Evolutionary conservation across 257 asterid genomes (phyloP).

Genomic region (Fraxinus pennsylvanica): DNA sequence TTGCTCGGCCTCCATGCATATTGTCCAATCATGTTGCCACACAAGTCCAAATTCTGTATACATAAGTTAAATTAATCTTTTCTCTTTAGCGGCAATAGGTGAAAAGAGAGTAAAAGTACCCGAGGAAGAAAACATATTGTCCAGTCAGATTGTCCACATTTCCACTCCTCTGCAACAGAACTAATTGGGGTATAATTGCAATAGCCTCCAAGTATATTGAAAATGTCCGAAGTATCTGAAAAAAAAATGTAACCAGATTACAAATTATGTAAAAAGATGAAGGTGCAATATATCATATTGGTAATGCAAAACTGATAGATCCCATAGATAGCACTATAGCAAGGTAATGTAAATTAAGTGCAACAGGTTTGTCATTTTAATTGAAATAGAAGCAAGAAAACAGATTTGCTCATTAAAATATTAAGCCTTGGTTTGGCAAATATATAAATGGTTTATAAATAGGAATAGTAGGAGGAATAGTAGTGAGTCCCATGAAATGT

Average conservation of each 20-base stretch:
- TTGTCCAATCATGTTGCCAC: background rate
- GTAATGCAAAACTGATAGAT: background rate
- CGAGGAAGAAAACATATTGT: slow-evolving; percentile 89
- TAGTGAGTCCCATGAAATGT: too few relatives aligned
- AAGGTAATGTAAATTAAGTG: background rate
- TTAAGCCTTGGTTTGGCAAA: background rate
- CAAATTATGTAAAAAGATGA: slow-evolving; percentile 8
- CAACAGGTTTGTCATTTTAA: background rate
- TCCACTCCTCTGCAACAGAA: slow-evolving; percentile 95
- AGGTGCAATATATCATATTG: background rate
- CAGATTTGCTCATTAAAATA: slow-evolving; percentile 8
- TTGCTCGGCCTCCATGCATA: background rate
- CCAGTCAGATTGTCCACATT: slow-evolving; percentile 94
- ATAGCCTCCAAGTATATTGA: slow-evolving; percentile 80
- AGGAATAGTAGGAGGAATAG: too few relatives aligned
- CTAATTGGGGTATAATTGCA: slow-evolving; percentile 88
- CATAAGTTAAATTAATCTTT: background rate
- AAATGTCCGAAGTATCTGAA: slow-evolving; percentile 89
- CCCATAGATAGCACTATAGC: slow-evolving; percentile 1
- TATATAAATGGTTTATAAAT: too few relatives aligned
- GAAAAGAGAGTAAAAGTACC: slow-evolving; percentile 51
- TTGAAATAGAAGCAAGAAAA: background rate
- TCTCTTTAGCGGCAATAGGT: slow-evolving; percentile 9
- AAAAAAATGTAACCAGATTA: slow-evolving; percentile 10
- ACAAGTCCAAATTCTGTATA: background rate